Base-by-base conservation (phyloP, 495 filamentous ascomycete genomes). In the Xylaria acuta region DNA sequence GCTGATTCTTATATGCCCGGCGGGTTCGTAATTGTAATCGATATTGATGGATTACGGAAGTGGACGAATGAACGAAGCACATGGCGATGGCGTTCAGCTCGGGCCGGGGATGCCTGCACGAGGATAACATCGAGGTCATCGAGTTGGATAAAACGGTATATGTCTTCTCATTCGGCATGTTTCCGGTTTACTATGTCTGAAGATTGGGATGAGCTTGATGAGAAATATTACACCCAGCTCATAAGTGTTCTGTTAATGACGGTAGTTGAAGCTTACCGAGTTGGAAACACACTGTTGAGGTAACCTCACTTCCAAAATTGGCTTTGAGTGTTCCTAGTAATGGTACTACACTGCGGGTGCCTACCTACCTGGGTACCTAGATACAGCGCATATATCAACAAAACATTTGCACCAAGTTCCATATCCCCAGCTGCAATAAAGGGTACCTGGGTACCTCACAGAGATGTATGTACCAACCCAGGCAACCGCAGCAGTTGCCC, bases 51-150 rank as follows among this genome's bases (percentile, higher is more conserved):
- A 3, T 67, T 38, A 53, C 9, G 45, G 8, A 30, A n/a, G 30
- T 38, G 30, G 40, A 67, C 20, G 64, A 66, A 36, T 34, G 25
- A 43, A 67, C 64, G 64, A 53, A 53, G 45, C 32, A 67, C 40
- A 30, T 25, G 9, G 27, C 30, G 40, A 67, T 40, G 45, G 45
- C 47, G 47, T 67, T 67, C 64, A 67, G 3, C 64, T 40, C 18
- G 30, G 64, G 8, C 30, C 14, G 2, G 7, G 30, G 38, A n/a
- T 53, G 5, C 47, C 64, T 53, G n/a, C 8, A 60, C n/a, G 20
- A 60, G 58, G 18, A n/a, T n/a, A 60, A n/a, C 11, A 60, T 38
- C 18, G 34, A 20, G 20, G 34, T 38, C 34, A n/a, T 38, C 9
- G 32, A 38, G 58, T 60, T 60, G 58, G 34, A 60, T 12, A 14